Conservation (phyloP, 176 grass and related monocot genomes). For the Elymus sibiricus region DNA sequence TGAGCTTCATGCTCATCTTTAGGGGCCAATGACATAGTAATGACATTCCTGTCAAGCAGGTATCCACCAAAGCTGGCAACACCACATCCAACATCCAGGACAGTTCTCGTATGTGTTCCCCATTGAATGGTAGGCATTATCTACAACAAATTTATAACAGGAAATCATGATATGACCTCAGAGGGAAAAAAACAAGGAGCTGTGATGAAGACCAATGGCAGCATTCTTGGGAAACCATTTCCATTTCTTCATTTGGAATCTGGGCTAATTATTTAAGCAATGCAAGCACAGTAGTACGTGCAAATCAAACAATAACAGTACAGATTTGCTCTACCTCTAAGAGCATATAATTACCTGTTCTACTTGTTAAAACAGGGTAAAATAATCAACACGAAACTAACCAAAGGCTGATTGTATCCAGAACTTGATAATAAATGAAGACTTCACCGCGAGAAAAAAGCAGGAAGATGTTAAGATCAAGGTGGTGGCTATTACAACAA, state of each 20-base stretch:
- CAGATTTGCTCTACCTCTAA: background rate
- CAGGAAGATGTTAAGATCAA: background rate
- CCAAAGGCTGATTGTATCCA: background rate
- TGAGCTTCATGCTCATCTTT: constrained; percentile 98
- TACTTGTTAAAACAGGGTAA: background rate
- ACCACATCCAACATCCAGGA: constrained; percentile 94
- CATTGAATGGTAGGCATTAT: constrained; percentile 66
- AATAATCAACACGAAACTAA: background rate
- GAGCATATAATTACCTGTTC: background rate
- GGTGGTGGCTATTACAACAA: background rate
- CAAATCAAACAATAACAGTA: background rate
- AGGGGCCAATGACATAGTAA: constrained; percentile 93
- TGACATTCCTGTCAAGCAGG: constrained; percentile 75
- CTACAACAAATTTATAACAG: constrained; percentile 24
- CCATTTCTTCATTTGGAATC: too few species aligned
- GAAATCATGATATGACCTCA: constrained; percentile 18
- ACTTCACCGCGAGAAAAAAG: background rate
- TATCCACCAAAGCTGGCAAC: constrained; percentile 95
- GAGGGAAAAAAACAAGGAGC: background rate
- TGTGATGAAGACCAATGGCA: background rate
- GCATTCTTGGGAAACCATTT: background rate
- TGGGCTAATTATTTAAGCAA: background rate
- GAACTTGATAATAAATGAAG: background rate
- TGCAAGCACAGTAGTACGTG: background rate
- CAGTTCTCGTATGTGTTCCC: constrained; percentile 66